A percentile compares a stretch with the other conserved stretches of the same genome.
phyloP scores from a whole-genome alignment of 805 yeast genomes.

The Pichia gijzeniarum region DNA sequence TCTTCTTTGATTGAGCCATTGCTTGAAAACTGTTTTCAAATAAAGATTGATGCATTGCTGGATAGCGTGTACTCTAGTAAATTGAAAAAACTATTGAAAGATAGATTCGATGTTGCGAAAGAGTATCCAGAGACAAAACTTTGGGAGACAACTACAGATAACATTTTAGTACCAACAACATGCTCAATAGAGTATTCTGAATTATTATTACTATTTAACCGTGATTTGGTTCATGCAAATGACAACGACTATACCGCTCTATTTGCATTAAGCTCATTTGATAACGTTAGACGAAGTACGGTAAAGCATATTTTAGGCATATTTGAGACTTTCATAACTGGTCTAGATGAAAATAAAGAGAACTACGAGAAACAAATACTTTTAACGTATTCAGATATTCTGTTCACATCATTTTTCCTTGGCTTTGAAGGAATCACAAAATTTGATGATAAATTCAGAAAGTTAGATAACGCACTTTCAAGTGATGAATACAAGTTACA shows the following conservation, averaged over 20 bases:
- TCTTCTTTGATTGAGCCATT: constrained; percentile 14
- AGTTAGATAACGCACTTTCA: neutral
- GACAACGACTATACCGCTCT: constrained; percentile 26
- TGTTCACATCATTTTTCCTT: constrained; percentile 6
- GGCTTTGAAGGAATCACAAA: neutral
- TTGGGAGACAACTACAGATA: constrained; percentile 16
- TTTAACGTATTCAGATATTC: constrained; percentile 13
- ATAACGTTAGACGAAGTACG: constrained; percentile 10
- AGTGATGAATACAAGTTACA: constrained; percentile 2
- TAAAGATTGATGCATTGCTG: neutral
- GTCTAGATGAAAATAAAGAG: neutral
- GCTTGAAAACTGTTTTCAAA: constrained; percentile 6
- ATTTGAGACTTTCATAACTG: neutral
- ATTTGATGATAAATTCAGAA: neutral
- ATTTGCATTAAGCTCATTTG: constrained; percentile 19
- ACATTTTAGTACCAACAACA: constrained; percentile 16
- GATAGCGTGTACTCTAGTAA: constrained; percentile 6
- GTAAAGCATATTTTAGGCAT: constrained; percentile 14
- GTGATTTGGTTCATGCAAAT: constrained; percentile 14
- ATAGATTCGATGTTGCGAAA: constrained; percentile 6
- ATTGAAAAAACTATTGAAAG: constrained; percentile 9
- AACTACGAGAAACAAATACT: neutral
- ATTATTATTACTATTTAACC: constrained; percentile 17
- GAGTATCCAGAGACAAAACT: constrained; percentile 18
- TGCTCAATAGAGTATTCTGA: constrained; percentile 22